phyloP scores from a whole-genome alignment of 1,139 yeast species.

The Pneumocystis jirovecii region DNA sequence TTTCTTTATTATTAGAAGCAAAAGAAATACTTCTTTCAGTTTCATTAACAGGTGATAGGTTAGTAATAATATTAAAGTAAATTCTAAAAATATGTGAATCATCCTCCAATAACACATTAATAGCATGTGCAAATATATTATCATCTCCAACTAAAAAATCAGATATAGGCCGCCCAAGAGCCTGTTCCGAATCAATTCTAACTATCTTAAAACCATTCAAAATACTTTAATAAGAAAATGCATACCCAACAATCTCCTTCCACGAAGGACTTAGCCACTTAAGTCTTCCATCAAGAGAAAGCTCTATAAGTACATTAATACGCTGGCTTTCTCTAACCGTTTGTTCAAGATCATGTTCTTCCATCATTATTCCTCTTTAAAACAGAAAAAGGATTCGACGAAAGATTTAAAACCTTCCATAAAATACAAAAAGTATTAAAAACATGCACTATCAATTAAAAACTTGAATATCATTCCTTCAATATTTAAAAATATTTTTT shows the following conservation, averaged over 20 bases:
- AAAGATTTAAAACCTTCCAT: background rate
- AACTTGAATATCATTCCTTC: background rate
- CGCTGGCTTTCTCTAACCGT: background rate
- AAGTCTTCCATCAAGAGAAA: slow-evolving; percentile 43
- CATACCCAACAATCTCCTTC: slow-evolving; percentile 44
- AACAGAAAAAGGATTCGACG: background rate
- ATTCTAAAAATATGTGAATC: slow-evolving; percentile 64
- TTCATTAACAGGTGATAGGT: slow-evolving; percentile 12
- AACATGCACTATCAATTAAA: background rate
- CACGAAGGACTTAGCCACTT: slow-evolving; percentile 60
- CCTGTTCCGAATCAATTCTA: slow-evolving; percentile 24
- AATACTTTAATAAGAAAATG: background rate
- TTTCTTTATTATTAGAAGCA: slow-evolving; percentile 10
- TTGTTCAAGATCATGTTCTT: background rate
- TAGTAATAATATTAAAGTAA: slow-evolving; percentile 36
- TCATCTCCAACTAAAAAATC: slow-evolving; percentile 50
- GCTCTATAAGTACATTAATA: slow-evolving; percentile 1
- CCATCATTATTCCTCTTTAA: background rate
- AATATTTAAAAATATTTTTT: background rate
- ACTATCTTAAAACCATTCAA: slow-evolving; percentile 40
- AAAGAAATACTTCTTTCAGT: slow-evolving; percentile 1
- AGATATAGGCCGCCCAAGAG: slow-evolving; percentile 46
- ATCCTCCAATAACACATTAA: slow-evolving; percentile 23
- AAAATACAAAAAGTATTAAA: background rate
- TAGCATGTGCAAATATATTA: slow-evolving; percentile 1